phyloP scores from a whole-genome alignment of 768 basidiomycete species.

The Flagelloscypha sp. region DNA sequence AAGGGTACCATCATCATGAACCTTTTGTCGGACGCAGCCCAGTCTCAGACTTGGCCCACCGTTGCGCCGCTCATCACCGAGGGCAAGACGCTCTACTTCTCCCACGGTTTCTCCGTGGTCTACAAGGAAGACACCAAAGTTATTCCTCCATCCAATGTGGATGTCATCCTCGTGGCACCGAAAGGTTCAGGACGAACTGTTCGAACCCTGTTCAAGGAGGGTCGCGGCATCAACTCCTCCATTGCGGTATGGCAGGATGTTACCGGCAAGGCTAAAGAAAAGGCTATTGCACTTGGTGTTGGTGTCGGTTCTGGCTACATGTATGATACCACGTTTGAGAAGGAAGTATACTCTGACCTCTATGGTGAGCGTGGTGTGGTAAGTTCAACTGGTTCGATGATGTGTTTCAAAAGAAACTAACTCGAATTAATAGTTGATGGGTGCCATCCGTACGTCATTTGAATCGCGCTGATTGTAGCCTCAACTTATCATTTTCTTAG shows the following conservation, averaged over 20 bases:
- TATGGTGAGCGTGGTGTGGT: conserved; percentile 99
- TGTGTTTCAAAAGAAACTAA: too few species aligned
- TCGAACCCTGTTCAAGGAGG: conserved; percentile 99
- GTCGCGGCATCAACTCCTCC: conserved; percentile 94
- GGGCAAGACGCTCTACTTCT: conserved; percentile 99
- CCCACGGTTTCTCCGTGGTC: conserved; percentile 98
- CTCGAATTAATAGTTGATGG: conserved; percentile 66
- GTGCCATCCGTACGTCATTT: conserved; percentile 72
- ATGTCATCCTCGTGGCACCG: conserved; percentile 98
- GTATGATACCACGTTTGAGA: conserved; percentile 99
- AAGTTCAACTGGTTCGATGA: conserved; percentile 26
- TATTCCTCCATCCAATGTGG: conserved; percentile 84
- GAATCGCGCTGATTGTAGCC: not conserved
- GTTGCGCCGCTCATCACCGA: conserved; percentile 94
- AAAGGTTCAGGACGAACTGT: conserved; percentile 99
- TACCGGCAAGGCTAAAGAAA: conserved; percentile 95
- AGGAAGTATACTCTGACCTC: conserved; percentile 98
- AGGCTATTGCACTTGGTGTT: conserved; percentile 90
- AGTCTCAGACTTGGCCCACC: conserved; percentile 89
- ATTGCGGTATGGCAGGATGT: conserved; percentile 97
- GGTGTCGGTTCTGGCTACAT: conserved; percentile 94
- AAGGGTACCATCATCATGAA: conserved; percentile 99
- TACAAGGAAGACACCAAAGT: conserved; percentile 97
- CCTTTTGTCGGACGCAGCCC: conserved; percentile 97
- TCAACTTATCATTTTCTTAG: conserved; percentile 25